Percentiles rank a stretch among this genome's conserved stretches.
Evolutionary conservation across 371 early-diverging fungal genomes (phyloP).

Genomic region (Enterospora canceri): DNA sequence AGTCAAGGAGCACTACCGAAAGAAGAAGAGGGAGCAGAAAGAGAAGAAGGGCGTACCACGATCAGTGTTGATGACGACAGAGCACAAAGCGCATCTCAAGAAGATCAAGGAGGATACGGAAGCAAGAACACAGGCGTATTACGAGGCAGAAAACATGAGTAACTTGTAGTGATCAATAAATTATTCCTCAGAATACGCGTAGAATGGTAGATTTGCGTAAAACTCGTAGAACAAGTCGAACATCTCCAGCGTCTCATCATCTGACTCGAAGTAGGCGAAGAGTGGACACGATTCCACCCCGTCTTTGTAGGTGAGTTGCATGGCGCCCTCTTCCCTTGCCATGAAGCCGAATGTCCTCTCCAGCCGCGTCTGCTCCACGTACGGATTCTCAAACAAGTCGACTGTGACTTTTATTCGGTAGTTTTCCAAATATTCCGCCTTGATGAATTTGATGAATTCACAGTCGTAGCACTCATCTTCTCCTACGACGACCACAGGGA

Average conservation of each 20-base stretch:
- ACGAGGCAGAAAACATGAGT: slow-evolving; percentile 12
- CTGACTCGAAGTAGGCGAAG: slow-evolving; percentile 35
- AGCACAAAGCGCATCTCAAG: slow-evolving; percentile 3
- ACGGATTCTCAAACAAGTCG: slow-evolving; percentile 36
- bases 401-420: slow-evolving; percentile 36
- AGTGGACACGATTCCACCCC: slow-evolving; percentile 16
- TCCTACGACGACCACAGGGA: background rate
- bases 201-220: slow-evolving; percentile 35
- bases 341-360: slow-evolving; percentile 36
- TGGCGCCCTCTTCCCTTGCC: slow-evolving; percentile 9
- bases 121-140: slow-evolving; percentile 2
- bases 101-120: slow-evolving; percentile 7
- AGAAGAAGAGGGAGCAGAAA: slow-evolving; percentile 5
- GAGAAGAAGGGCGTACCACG: slow-evolving; percentile 7
- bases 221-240: slow-evolving; percentile 51
- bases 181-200: background rate
- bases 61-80: slow-evolving; percentile 7
- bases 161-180: background rate
- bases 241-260: slow-evolving; percentile 23
- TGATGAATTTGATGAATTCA: slow-evolving; percentile 20
- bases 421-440: slow-evolving; percentile 36
- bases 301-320: slow-evolving; percentile 38
- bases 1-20: slow-evolving; percentile 5
- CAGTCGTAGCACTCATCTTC: background rate
- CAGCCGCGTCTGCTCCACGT: slow-evolving; percentile 32